Conservation (phyloP, 306 rosid genomes). For the Inga leiocalycina region DNA sequence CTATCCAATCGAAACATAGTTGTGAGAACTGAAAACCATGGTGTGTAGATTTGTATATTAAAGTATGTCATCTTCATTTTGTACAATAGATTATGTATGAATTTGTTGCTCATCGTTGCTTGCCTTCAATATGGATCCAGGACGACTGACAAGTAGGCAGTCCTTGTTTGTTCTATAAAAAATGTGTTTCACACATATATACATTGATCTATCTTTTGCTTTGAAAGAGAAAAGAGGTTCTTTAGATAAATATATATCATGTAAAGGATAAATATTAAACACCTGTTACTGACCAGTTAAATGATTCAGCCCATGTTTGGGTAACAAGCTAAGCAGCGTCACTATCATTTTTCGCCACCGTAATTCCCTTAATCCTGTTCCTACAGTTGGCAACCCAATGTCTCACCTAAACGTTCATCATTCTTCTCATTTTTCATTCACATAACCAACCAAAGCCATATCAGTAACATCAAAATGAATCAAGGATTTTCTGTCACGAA, state of each 20-base stretch:
- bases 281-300: too few relatives aligned
- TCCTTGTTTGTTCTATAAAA: background rate
- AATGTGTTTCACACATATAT: background rate
- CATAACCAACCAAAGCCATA: background rate
- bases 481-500: constrained; percentile 4
- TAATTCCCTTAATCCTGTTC: background rate
- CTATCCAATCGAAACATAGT: background rate
- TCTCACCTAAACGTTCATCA: too few relatives aligned
- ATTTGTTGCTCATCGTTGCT: background rate
- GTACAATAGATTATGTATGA: background rate
- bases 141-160: background rate
- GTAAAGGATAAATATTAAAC: background rate
- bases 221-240: background rate
- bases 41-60: constrained; percentile 8
- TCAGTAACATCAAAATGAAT: background rate
- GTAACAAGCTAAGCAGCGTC: background rate
- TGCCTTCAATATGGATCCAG: background rate
- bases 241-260: background rate
- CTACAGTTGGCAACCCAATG: background rate
- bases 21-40: background rate
- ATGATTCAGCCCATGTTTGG: background rate
- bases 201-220: background rate
- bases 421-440: background rate
- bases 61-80: background rate
- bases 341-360: background rate